Percentiles rank a stretch among this genome's conserved stretches.
Conservation (phyloP, 2,329 filamentous ascomycete species). For the Alternaria sp. region DNA sequence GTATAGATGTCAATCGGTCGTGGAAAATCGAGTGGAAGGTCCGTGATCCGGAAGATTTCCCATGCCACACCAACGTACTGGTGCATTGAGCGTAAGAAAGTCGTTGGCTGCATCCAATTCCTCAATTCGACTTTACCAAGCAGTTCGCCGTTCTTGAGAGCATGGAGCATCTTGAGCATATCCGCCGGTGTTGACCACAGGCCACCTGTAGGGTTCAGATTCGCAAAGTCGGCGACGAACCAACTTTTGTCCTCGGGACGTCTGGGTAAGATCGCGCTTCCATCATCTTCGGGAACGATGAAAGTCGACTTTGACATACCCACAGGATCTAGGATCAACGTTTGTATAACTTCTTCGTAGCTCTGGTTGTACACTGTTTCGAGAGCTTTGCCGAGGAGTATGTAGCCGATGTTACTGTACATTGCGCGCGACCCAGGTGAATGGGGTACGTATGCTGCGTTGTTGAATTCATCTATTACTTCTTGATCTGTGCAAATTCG, state of each 20-base stretch:
- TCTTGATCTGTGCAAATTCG: conserved; percentile 28
- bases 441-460: conserved; percentile 25
- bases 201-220: conserved; percentile 38
- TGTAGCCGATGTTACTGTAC: conserved; percentile 38
- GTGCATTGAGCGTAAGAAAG: conserved; percentile 27
- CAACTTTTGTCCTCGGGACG: conserved; percentile 24
- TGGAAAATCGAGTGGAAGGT: conserved; percentile 22
- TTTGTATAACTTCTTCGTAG: conserved; percentile 31
- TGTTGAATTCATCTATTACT: conserved; percentile 36
- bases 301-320: conserved; percentile 29
- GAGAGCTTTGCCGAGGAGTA: conserved; percentile 37
- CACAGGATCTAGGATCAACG: conserved; percentile 32
- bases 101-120: conserved; percentile 35
- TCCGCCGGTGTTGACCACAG: conserved; percentile 40
- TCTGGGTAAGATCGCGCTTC: conserved; percentile 27
- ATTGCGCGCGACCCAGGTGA: conserved; percentile 26
- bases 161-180: conserved; percentile 29
- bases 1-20: conserved; percentile 38
- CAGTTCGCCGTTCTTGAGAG: conserved; percentile 26
- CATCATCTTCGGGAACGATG: conserved; percentile 17
- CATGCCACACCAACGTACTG: conserved; percentile 40
- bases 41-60: conserved; percentile 37
- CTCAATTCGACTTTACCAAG: conserved; percentile 27
- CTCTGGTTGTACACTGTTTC: conserved; percentile 27
- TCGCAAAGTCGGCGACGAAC: conserved; percentile 34